Base-by-base conservation (phyloP, 176 grass and related monocot genomes). In the Pharus latifolius region DNA sequence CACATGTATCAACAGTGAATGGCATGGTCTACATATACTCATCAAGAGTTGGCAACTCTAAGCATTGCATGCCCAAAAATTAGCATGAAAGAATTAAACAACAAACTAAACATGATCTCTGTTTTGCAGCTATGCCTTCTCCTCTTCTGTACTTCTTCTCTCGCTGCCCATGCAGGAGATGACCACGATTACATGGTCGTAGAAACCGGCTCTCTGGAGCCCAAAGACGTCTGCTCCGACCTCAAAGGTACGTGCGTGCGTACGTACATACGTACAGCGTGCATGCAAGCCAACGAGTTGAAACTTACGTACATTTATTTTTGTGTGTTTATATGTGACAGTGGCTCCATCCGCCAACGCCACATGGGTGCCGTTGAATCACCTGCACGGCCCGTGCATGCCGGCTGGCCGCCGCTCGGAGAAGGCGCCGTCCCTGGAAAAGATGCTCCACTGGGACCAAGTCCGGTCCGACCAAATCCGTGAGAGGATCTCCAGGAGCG, bases 351-450 rank as follows among this genome's bases (percentile, higher is more conserved):
- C n/a, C n/a, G n/a, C n/a, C n/a, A n/a, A n/a, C n/a, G n/a, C n/a
- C n/a, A n/a, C n/a, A n/a, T 91, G 12, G 70, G 35, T 10, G 14
- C 82, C 30, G 45, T 8, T 51, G 74, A 72, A 1, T 1, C 20
- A 3, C 50, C 69, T 26, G 16, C 59, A 77, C 7, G 70, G 88
- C 17, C 83, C 75, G 1, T 91, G 88, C 70, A 80, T 79, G n/a
- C 49, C 76, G 13, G n/a, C n/a, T n/a, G n/a, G n/a, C 31, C 42
- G 6, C 29, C 26, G 12, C 0, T 17, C 17, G 33, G 11, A 1
- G 20, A n/a, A 8, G 14, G 34, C 7, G 2, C 23, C 8, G 3
- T 63, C 47, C 60, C 55, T 19, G 0, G 49, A 27, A 0, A 75
- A 86, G 53, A 54, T 79, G 15, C 82, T 85, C 51, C 22, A 15